Conservation (phyloP, 495 filamentous ascomycete species). For the Neurospora discreta region DNA sequence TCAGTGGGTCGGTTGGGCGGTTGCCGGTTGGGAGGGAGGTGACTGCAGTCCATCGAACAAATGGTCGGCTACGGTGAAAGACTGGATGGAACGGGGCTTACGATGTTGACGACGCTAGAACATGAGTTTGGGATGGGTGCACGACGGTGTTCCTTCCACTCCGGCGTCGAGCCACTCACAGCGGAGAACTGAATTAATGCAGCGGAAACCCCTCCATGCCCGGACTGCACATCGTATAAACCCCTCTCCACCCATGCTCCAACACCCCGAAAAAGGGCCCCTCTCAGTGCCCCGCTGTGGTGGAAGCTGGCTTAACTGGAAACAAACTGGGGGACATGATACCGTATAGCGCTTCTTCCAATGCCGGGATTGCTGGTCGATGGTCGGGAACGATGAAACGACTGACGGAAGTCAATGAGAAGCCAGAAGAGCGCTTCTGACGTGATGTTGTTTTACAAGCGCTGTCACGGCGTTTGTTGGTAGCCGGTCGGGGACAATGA, state of each 20-base stretch:
- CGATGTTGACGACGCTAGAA: not conserved
- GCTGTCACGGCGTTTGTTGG: not conserved
- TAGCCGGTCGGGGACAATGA: not conserved
- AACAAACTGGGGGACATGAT: not conserved
- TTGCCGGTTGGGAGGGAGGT: not conserved
- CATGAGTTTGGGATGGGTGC: not conserved
- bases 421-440: not conserved
- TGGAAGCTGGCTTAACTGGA: not conserved
- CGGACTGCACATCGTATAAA: not conserved
- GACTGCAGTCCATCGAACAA: not conserved
- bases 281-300: not conserved
- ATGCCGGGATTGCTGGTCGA: not conserved
- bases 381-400: not conserved
- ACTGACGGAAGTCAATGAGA: not conserved
- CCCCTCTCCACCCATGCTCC: not conserved
- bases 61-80: not conserved
- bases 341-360: not conserved
- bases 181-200: not conserved
- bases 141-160: not conserved
- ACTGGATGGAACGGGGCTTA: not conserved
- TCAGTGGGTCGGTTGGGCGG: not conserved
- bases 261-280: not conserved
- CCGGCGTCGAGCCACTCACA: not conserved
- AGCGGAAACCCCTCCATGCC: not conserved
- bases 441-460: not conserved